phyloP scores from a whole-genome alignment of 1,284 basidiomycete genomes.

The Tilletia horrida region DNA sequence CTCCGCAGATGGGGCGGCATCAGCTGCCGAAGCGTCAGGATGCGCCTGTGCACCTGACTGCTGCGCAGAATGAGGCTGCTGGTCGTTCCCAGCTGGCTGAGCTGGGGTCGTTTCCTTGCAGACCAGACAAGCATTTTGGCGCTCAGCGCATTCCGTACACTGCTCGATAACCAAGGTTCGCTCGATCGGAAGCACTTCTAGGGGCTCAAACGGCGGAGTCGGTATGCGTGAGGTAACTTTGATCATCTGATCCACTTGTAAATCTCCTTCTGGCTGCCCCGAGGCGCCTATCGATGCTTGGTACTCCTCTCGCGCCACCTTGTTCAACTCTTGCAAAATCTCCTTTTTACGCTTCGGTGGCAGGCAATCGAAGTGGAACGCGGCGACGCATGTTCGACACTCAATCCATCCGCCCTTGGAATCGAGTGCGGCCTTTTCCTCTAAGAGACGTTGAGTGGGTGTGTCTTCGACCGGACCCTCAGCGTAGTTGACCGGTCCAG shows the following conservation, averaged over 20 bases:
- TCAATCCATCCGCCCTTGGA: conserved; percentile 38
- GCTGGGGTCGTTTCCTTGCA: conserved; percentile 23
- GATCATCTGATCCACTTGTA: too few species aligned
- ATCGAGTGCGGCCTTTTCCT: conserved; percentile 32
- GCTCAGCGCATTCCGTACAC: conserved; percentile 31
- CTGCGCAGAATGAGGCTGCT: too few species aligned
- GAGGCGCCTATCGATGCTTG: too few species aligned
- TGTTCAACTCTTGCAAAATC: conserved; percentile 31
- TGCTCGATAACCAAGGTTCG: conserved; percentile 27
- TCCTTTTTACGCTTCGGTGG: conserved; percentile 23
- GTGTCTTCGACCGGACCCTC: conserved; percentile 25
- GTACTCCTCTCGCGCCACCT: conserved; percentile 1
- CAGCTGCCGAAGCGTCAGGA: too few species aligned
- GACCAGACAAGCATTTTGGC: conserved; percentile 29
- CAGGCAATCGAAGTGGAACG: conserved; percentile 40
- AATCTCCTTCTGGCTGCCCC: too few species aligned
- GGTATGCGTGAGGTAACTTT: background rate
- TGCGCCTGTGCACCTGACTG: too few species aligned
- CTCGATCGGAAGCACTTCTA: conserved; percentile 26
- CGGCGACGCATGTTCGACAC: conserved; percentile 33
- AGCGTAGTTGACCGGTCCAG: conserved; percentile 14
- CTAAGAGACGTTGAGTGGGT: conserved; percentile 27
- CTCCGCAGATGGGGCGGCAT: too few species aligned
- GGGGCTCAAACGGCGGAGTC: conserved; percentile 19
- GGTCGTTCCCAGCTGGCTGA: conserved; percentile 20